Evolutionary conservation across 306 rosid genomes (phyloP).

Genomic region (Quercus wislizeni): DNA sequence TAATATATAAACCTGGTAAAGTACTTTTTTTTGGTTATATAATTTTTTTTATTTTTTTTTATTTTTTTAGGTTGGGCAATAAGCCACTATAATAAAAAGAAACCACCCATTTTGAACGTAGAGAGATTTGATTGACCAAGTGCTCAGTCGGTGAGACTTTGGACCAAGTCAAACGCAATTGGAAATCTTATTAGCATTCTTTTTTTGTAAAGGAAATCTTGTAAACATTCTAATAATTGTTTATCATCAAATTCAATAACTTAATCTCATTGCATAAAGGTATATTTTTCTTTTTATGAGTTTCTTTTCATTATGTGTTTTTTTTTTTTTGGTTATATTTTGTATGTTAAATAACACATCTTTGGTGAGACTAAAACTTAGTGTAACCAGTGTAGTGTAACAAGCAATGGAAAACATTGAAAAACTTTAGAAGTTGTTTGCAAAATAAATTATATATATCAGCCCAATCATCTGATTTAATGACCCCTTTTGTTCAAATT

Average conservation of each 20-base stretch:
- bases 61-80: too few species aligned
- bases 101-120: background rate
- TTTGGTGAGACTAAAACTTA: background rate
- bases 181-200: background rate
- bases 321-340: background rate
- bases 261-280: background rate
- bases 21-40: too few species aligned
- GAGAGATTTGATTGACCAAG: background rate
- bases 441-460: background rate
- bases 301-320: background rate
- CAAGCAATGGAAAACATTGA: background rate
- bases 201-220: background rate
- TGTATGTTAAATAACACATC: background rate
- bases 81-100: too few species aligned
- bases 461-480: background rate
- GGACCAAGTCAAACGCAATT: background rate
- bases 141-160: background rate
- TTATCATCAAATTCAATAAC: background rate
- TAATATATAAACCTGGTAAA: too few species aligned
- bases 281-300: background rate
- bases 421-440: background rate
- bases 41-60: too few species aligned
- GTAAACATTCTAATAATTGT: background rate
- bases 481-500: background rate
- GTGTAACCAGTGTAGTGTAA: background rate